Base-by-base conservation (phyloP, 441 rosid genomes). In the Brassica balearica region DNA sequence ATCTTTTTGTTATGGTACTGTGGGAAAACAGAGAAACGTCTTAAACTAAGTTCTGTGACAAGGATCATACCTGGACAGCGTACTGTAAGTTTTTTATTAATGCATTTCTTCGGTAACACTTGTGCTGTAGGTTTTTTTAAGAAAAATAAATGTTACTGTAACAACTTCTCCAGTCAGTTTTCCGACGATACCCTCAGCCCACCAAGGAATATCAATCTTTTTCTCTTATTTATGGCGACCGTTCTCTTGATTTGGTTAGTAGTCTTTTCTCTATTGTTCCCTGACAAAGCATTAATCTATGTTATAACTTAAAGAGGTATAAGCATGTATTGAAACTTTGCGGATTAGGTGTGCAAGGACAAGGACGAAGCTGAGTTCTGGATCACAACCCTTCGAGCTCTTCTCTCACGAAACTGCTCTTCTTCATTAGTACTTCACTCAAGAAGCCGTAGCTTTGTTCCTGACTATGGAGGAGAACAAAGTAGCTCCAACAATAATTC, bases 331-430 rank as follows among this genome's bases (percentile, higher is more conserved):
- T 76, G 59, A 66, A 46, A 46, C 51, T 46, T 46, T 46, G 53
- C 25, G 20, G 22, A 81, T 75, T 80, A 88, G 92, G 87, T 87
- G 71, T 89, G 93, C 82, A 87, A 87, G 78, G 91, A 89, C 78
- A 89, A 86, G 69, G 93, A 89, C 65, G 93, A 89, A 85, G 93
- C 90, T 61, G 91, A 89, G 83, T 78, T 87, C 77, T 87, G 93
- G 91, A 80, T 89, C 82, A 78, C 86, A 59, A 87, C 87, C 11
- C 86, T 89, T 74, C 85, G 78, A 38, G 82, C 85, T 67, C 78
- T 89, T 79, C 83, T 83, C 79, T 80, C 87, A 5, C 75, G 82
- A 23, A 81, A 83, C 75, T 72, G 61, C 75, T 69, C 67, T 62
- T 64, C 80, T 51, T 48, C 80, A 75, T 75, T 77, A 46, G 71